Conservation (phyloP, 2,329 filamentous ascomycete genomes). For the Fusarium tanahbumbuense region DNA sequence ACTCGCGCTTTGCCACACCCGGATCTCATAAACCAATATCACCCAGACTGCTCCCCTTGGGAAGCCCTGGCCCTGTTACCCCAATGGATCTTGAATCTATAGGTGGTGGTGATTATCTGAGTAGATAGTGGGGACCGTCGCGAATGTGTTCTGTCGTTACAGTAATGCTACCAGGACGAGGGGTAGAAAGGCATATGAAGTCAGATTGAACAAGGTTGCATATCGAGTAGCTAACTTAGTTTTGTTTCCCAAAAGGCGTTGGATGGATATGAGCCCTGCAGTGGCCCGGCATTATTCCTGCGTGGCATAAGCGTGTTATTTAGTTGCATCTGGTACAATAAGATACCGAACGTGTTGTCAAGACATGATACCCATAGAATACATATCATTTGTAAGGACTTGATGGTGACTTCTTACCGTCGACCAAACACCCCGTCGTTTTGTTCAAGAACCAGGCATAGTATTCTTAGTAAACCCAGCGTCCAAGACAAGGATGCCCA, state of each 20-base stretch:
- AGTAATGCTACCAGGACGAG: background rate
- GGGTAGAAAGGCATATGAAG: background rate
- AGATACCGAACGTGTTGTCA: constrained; percentile 28
- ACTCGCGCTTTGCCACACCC: constrained; percentile 54
- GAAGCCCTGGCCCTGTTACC: constrained; percentile 70
- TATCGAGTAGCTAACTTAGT: background rate
- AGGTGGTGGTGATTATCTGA: constrained; percentile 54
- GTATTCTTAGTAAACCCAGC: background rate
- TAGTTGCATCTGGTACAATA: constrained; percentile 28
- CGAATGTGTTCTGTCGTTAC: background rate
- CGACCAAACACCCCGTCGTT: background rate
- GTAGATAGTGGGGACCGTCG: constrained; percentile 7
- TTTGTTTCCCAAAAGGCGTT: constrained; percentile 31
- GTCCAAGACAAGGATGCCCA: background rate
- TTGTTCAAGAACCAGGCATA: background rate
- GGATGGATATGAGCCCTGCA: constrained; percentile 4
- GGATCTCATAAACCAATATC: constrained; percentile 61
- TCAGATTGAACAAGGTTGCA: constrained; percentile 13
- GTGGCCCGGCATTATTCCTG: constrained; percentile 12
- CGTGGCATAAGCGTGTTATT: constrained; percentile 37
- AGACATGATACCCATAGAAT: constrained; percentile 44
- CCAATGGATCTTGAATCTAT: constrained; percentile 66
- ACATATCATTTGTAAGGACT: constrained; percentile 17
- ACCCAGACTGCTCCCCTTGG: constrained; percentile 63
- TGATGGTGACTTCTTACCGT: background rate